These are phyloP conservation scores for Umbellularia californica DNA, from an alignment of 164 flowering plant species.

Conservation along the genomic window DNA sequence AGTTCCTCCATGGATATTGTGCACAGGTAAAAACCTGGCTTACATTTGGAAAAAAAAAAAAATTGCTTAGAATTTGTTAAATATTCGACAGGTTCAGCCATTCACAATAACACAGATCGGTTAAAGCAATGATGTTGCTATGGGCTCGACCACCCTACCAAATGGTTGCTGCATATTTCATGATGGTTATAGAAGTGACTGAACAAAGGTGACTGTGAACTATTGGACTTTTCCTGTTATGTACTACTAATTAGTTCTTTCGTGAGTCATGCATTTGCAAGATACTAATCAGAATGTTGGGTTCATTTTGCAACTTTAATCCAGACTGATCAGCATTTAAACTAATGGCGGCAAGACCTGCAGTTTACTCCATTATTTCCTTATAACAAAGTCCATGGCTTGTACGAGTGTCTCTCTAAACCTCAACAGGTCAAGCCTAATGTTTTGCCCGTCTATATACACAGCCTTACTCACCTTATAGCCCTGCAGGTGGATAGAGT, in stretches of 20 bases:
- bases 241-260: too few relatives aligned
- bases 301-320: too few relatives aligned
- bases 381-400: slow-evolving; percentile 1
- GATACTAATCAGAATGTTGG: too few relatives aligned
- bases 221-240: too few relatives aligned
- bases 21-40: neutral
- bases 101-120: neutral
- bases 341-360: too few relatives aligned
- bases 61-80: neutral
- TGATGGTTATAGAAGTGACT: too few relatives aligned
- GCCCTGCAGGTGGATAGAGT: slow-evolving; percentile 9
- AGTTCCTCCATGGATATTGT: neutral
- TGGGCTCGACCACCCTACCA: too few relatives aligned
- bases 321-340: neutral
- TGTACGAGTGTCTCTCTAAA: slow-evolving; percentile 6
- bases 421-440: slow-evolving; percentile 4
- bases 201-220: too few relatives aligned
- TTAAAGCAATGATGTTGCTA: neutral
- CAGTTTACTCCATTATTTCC: neutral
- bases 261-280: too few relatives aligned
- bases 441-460: slow-evolving; percentile 11
- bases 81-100: neutral
- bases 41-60: too few relatives aligned
- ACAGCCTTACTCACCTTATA: slow-evolving; percentile 8
- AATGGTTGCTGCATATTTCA: too few relatives aligned